Conservation (phyloP, 2,329 filamentous ascomycete species). For the Colletotrichum orbiculare region DNA sequence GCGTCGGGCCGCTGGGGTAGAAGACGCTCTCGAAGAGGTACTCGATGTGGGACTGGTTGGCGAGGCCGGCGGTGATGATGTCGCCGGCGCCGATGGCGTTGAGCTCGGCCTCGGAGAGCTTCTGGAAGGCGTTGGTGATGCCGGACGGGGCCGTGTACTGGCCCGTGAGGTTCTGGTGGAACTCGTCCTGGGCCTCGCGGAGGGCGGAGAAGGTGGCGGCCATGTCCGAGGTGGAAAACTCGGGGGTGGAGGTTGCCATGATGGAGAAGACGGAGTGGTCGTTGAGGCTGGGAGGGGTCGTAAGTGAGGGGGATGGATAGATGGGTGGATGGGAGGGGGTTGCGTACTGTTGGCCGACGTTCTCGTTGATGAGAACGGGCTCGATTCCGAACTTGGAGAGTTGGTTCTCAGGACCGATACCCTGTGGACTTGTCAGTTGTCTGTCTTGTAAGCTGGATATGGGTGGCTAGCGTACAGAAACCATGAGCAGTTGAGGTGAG, state of each 20-base stretch:
- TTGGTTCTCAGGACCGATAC: conserved; percentile 37
- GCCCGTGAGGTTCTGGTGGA: conserved; percentile 39
- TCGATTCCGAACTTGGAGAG: conserved; percentile 40
- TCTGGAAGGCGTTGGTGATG: conserved; percentile 42
- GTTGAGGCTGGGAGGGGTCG: conserved; percentile 35
- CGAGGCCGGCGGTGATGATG: conserved; percentile 37
- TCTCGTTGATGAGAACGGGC: conserved; percentile 40
- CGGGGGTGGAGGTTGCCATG: conserved; percentile 40
- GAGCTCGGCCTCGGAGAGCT: conserved; percentile 38
- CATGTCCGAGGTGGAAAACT: conserved; percentile 41
- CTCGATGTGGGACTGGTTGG: conserved; percentile 43
- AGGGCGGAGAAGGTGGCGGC: conserved; percentile 37
- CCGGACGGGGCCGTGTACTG: conserved; percentile 41
- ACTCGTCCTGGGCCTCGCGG: conserved; percentile 39
- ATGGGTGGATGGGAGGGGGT: background rate
- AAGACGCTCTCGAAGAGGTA: conserved; percentile 43
- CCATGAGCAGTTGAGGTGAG: conserved; percentile 37
- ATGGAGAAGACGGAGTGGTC: conserved; percentile 45
- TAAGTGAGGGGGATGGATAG: conserved; percentile 8
- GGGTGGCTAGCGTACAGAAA: conserved; percentile 15
- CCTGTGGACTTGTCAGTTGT: conserved; percentile 31
- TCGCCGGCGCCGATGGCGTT: conserved; percentile 38
- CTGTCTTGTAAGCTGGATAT: background rate
- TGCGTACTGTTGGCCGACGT: conserved; percentile 41
- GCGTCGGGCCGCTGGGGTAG: conserved; percentile 43